phyloP scores from a whole-genome alignment of 2,329 filamentous ascomycete genomes.

The Fusarium poae region DNA sequence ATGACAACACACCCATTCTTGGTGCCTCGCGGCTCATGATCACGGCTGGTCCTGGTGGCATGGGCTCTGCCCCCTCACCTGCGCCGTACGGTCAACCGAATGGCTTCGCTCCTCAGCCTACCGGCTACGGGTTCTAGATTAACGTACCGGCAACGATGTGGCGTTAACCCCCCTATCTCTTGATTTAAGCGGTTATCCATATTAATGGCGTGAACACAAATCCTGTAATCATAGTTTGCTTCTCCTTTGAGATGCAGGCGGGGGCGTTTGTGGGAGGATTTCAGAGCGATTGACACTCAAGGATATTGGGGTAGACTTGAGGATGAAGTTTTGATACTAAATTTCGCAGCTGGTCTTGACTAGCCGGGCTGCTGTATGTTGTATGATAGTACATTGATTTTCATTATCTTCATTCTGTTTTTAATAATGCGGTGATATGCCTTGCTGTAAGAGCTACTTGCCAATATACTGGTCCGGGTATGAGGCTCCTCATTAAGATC shows the following conservation, averaged over 20 bases:
- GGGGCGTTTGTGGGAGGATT: conserved; percentile 38
- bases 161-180: conserved; percentile 40
- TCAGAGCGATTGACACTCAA: conserved; percentile 45
- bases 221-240: conserved; percentile 50
- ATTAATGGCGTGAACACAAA: conserved; percentile 45
- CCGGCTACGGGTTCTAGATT: conserved; percentile 76
- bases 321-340: conserved; percentile 46
- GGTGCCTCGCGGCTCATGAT: conserved; percentile 93
- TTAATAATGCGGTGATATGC: conserved; percentile 30
- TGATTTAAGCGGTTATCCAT: conserved; percentile 22
- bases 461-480: not conserved
- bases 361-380: conserved; percentile 45
- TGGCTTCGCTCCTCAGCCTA: conserved; percentile 89
- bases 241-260: conserved; percentile 37
- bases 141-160: conserved; percentile 51
- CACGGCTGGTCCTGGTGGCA: conserved; percentile 82
- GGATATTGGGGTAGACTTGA: conserved; percentile 47
- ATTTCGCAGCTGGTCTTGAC: conserved; percentile 36
- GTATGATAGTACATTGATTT: conserved; percentile 54
- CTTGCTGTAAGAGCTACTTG: not conserved
- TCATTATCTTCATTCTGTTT: conserved; percentile 27
- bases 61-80: conserved; percentile 64
- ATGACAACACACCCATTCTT: conserved; percentile 94
- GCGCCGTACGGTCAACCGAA: conserved; percentile 82
- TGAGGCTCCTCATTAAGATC: not conserved